Conservation (phyloP, 2,329 filamentous ascomycete species). For the Beauveria sp. region DNA sequence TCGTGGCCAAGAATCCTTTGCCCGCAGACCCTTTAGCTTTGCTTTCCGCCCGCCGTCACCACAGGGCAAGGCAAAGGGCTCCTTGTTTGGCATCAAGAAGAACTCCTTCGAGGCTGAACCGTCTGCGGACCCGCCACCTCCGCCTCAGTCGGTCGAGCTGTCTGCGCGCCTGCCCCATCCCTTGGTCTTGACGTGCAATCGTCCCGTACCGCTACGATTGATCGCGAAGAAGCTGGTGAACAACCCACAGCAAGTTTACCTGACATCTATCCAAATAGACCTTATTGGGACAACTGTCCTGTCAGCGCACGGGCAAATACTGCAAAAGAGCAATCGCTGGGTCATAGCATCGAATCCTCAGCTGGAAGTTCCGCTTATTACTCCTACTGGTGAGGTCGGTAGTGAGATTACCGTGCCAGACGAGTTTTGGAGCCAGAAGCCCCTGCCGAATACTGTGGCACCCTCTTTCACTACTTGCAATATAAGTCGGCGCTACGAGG, state of each 20-base stretch:
- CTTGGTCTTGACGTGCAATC: constrained; percentile 80
- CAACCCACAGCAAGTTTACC: constrained; percentile 60
- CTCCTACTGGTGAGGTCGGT: constrained; percentile 47
- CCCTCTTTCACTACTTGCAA: constrained; percentile 89
- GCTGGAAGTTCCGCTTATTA: constrained; percentile 62
- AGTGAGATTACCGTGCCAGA: constrained; percentile 64
- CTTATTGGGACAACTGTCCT: constrained; percentile 75
- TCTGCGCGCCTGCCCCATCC: constrained; percentile 78
- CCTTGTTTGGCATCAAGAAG: constrained; percentile 47
- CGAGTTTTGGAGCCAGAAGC: constrained; percentile 61
- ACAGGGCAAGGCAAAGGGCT: constrained; percentile 44
- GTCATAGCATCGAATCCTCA: constrained; percentile 65
- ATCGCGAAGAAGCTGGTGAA: constrained; percentile 69
- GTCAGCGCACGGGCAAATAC: constrained; percentile 65
- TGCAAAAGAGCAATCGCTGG: constrained; percentile 67
- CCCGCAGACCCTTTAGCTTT: constrained; percentile 60
- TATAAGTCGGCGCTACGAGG: constrained; percentile 69
- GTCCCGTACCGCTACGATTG: constrained; percentile 72
- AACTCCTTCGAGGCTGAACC: constrained; percentile 16
- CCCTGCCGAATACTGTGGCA: constrained; percentile 77
- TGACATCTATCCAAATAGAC: constrained; percentile 74
- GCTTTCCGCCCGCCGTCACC: constrained; percentile 30
- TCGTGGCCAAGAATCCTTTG: constrained; percentile 73
- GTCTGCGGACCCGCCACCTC: neutral
- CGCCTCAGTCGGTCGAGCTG: constrained; percentile 65